Base-by-base conservation (phyloP, 495 filamentous ascomycete genomes). In the Haplographium delicatum region DNA sequence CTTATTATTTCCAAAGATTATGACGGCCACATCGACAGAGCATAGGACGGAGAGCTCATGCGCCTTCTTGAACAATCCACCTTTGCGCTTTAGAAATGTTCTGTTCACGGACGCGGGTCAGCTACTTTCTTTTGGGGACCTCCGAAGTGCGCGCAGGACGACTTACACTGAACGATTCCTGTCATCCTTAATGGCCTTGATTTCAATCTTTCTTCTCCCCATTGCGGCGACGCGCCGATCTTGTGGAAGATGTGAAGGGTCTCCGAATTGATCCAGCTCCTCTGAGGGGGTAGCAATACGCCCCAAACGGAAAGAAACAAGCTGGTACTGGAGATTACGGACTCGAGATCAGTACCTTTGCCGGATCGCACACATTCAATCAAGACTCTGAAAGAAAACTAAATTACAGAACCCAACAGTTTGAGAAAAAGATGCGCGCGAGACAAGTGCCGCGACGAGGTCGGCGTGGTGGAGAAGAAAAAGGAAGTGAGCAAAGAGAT, bases 111-210 rank as follows among this genome's bases (percentile, higher is more conserved):
- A 30, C 15, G 11, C n/a, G 28, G 34, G 33, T 51, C 39, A 54
- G 49, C 30, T n/a, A 35, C 38, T 15, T 11, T 22, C 20, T 10
- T 39, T 28, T 20, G 35, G 6, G 31, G n/a, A n/a, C n/a, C n/a
- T 37, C 18, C 35, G 33, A 16, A 19, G 2, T 41, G 18, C 11
- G 27, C 26, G 20, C 9, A 34, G 30, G 39, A 47, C 22, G 31
- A 24, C 91, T 74, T 88, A 96, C 91, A 96, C 93, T 57, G 91
- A 96, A 64, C 93, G 89, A 65, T 98, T 98, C 63, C 93, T 81
- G 67, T 98, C 93, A 82, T 98, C 93, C 73, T 95, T 96, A 77
- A 98, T 98, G 47, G 94, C 87, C 74, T 97, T 97, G 78, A 98
- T 98, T 73, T 96, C 93, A 67, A 98, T 98, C 84, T 83, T 83